These are phyloP conservation scores for Phytopythium ostracodes DNA, from an alignment of 352 stramenopile genomes.

Conservation along the genomic window DNA sequence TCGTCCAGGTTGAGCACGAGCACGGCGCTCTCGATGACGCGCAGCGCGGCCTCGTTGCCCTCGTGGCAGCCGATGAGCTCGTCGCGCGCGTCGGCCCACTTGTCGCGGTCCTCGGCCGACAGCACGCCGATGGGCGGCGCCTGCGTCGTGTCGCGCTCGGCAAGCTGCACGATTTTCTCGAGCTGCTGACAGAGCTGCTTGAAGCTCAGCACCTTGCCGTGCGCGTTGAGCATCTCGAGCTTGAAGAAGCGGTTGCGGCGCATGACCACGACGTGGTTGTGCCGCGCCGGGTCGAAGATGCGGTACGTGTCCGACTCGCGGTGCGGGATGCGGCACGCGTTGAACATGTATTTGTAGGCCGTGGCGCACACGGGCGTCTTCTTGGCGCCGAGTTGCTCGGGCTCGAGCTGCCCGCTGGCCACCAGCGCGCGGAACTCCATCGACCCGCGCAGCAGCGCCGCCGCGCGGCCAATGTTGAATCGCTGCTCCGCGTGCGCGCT, in stretches of 20 bases:
- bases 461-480: slow-evolving; percentile 62
- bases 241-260: slow-evolving; percentile 77
- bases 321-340: slow-evolving; percentile 91
- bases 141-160: slow-evolving; percentile 32
- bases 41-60: slow-evolving; percentile 57
- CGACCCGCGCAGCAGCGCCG: slow-evolving; percentile 80
- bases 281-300: slow-evolving; percentile 86
- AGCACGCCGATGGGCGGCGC: slow-evolving; percentile 62
- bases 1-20: slow-evolving; percentile 71
- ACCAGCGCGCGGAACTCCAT: slow-evolving; percentile 90
- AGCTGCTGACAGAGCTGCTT: slow-evolving; percentile 56
- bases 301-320: slow-evolving; percentile 67
- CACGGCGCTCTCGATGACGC: slow-evolving; percentile 62
- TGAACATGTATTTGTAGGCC: slow-evolving; percentile 95
- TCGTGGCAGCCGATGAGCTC: slow-evolving; percentile 44
- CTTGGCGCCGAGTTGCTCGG: slow-evolving; percentile 87
- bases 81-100: slow-evolving; percentile 75
- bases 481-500: slow-evolving; percentile 52
- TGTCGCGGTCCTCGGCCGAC: slow-evolving; percentile 63
- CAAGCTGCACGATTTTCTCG: slow-evolving; percentile 40
- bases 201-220: slow-evolving; percentile 44
- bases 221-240: slow-evolving; percentile 38
- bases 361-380: slow-evolving; percentile 90
- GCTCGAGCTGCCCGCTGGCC: slow-evolving; percentile 73
- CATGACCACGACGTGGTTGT: slow-evolving; percentile 90